Percentiles rank a stretch among this genome's conserved stretches.
phyloP scores from a whole-genome alignment of 352 stramenopile species.

The Globisporangium solare region DNA sequence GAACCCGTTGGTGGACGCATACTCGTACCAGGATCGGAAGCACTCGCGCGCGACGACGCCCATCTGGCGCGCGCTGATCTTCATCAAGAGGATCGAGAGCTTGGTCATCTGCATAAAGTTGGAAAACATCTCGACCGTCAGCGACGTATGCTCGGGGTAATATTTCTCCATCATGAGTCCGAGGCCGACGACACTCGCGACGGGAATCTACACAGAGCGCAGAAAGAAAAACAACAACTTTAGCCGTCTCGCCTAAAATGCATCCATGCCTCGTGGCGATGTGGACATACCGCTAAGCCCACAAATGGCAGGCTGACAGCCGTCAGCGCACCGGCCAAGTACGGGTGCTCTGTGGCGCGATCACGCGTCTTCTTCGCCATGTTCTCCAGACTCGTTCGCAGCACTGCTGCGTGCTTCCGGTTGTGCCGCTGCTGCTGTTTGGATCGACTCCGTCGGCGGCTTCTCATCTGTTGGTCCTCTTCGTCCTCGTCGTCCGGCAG shows the following conservation, averaged over 20 bases:
- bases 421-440: slow-evolving; percentile 21
- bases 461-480: slow-evolving; percentile 5
- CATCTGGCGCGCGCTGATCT: slow-evolving; percentile 70
- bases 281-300: slow-evolving; percentile 51
- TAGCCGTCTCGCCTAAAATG: not conserved
- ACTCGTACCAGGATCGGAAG: slow-evolving; percentile 70
- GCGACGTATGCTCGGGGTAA: slow-evolving; percentile 64
- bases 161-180: slow-evolving; percentile 77
- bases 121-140: slow-evolving; percentile 59
- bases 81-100: slow-evolving; percentile 70
- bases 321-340: slow-evolving; percentile 52
- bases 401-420: slow-evolving; percentile 27
- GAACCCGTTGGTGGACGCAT: slow-evolving; percentile 58
- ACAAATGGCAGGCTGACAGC: slow-evolving; percentile 68
- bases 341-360: slow-evolving; percentile 49
- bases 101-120: slow-evolving; percentile 85
- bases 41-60: slow-evolving; percentile 58
- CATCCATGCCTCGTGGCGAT: not conserved
- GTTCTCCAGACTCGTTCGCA: slow-evolving; percentile 48
- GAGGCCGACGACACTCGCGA: slow-evolving; percentile 62
- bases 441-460: slow-evolving; percentile 6
- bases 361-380: slow-evolving; percentile 35
- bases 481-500: slow-evolving; percentile 26
- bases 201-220: slow-evolving; percentile 44
- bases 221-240: not conserved